Evolutionary conservation across 371 early-diverging fungal genomes (phyloP), one percentile per base, ranked within the genome.

Genomic region (Mucor plumbeus): DNA sequence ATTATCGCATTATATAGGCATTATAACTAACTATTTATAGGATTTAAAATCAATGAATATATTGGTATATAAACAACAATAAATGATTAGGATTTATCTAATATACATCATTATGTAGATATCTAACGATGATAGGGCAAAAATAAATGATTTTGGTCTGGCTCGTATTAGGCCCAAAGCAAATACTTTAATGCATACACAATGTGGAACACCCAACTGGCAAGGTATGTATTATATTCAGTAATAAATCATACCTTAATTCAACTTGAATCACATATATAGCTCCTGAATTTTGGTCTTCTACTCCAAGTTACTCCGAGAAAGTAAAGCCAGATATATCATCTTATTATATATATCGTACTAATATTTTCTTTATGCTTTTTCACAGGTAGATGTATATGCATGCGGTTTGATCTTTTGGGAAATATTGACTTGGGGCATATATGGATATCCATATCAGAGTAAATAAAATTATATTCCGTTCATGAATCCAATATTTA

Each of bases 11-110:
- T 4, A 33, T 56, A 36, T 7, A 8, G n/a, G 34, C 1, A 55
- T 14, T 33, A 6, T 34, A 11, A 56, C n/a, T 17, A 15, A 3
- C n/a, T 17, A 14, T 11, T 15, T 2, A 35, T 50, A 75, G 75
- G 96, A 95, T 69, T 81, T 95, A 48, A 95, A 95, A 76, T 94
- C 95, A 13, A 90, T 91, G 89, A 96, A 92, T 63, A 88, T 92
- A 33, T 69, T 92, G 69, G 90, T 90, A 74, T 26, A 56, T 14
- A 33, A 11, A 10, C n/a, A 35, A 0, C 11, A 7, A 17, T 13
- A 31, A 13, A 43, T 4, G 0, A 33, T 1, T 31, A 1, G 14
- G 3, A 26, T 39, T 31, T 39, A 6, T 1, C n/a, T 31, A 15
- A 31, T 38, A 14, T 15, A 7, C n/a, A 60, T 39, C n/a, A 44